Conservation (phyloP, 176 grass and related monocot genomes). For the Eragrostis nindensis region DNA sequence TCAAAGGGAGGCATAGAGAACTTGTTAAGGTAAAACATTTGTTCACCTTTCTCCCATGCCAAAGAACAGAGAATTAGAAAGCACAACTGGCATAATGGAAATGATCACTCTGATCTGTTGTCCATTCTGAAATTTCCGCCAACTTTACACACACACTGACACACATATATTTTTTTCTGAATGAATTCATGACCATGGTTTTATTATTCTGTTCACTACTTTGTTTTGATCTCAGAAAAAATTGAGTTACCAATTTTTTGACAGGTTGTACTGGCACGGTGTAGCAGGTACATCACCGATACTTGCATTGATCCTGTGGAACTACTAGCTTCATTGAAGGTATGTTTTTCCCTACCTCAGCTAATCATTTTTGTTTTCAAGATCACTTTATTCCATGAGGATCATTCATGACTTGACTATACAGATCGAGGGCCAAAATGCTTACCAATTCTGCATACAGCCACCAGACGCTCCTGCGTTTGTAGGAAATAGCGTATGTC, state of each 20-base stretch:
- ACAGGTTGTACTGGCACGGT: slow-evolving; percentile 90
- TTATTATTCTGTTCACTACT: not conserved
- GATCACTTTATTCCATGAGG: not conserved
- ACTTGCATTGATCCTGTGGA: slow-evolving; percentile 73
- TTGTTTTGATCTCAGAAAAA: slow-evolving; percentile 2
- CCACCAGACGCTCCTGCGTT: slow-evolving; percentile 82
- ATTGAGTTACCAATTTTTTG: not conserved
- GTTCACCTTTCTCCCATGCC: not conserved
- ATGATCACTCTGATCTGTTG: not conserved
- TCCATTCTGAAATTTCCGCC: not conserved
- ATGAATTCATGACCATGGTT: not conserved
- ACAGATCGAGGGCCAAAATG: slow-evolving; percentile 90
- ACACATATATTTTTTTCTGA: not conserved
- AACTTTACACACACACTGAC: not conserved
- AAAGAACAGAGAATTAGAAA: not conserved
- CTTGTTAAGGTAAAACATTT: slow-evolving; percentile 71
- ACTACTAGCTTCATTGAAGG: slow-evolving; percentile 76
- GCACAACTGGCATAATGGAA: not conserved
- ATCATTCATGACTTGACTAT: not conserved
- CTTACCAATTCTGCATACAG: slow-evolving; percentile 94
- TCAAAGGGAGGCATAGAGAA: slow-evolving; percentile 69
- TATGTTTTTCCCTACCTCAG: slow-evolving; percentile 12
- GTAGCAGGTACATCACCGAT: slow-evolving; percentile 91
- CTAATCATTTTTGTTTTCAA: not conserved
- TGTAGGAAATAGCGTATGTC: slow-evolving; percentile 96